Base-by-base conservation (phyloP, 352 stramenopile genomes). In the Blastocystis sp. region DNA sequence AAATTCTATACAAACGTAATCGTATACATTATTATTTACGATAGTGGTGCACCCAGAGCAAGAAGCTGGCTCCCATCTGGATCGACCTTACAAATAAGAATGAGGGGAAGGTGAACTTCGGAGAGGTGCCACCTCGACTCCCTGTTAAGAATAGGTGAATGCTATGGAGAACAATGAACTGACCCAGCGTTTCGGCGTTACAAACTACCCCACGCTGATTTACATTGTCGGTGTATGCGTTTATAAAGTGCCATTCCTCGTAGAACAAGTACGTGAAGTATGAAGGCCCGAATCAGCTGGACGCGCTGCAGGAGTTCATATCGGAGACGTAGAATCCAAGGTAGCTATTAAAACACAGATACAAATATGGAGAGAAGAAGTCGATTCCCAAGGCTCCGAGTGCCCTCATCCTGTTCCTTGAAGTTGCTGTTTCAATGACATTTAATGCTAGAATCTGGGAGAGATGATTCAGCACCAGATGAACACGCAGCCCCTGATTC, bases 231-330 rank as follows among this genome's bases (percentile, higher is more conserved):
- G 71, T 19, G 71, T 81, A 61, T 28, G 23, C 38, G 10, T 21
- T 17, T 66, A 17, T 1, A 66, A 67, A 21, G 14, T 17, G 41
- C 2, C 19, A 48, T 64, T n/a, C 23, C 41, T 10, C 19, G 11
- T 66, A 81, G 71, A 81, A 64, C 43, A 62, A 66, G 41, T 81
- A 65, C 40, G 52, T 61, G 43, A 61, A 43, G 11, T 81, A 81
- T 40, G 28, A 66, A 23, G 71, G 71, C n/a, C 52, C 71, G 17
- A 34, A 38, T 43, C 71, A 81, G 62, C n/a, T 41, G 7, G 41
- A 81, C n/a, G 71, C 71, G 7, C 40, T 81, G 10, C n/a, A 52
- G 40, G 71, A 81, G 41, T 61, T 81, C 19, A 28, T 64, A 52
- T 53, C 9, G 11, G 71, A 81, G 71, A 81, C 71, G 64, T 74